Evolutionary conservation across 345 rosid species (phyloP), one percentile per base, ranked within the genome.

Genomic region (Noccaea caerulescens): DNA sequence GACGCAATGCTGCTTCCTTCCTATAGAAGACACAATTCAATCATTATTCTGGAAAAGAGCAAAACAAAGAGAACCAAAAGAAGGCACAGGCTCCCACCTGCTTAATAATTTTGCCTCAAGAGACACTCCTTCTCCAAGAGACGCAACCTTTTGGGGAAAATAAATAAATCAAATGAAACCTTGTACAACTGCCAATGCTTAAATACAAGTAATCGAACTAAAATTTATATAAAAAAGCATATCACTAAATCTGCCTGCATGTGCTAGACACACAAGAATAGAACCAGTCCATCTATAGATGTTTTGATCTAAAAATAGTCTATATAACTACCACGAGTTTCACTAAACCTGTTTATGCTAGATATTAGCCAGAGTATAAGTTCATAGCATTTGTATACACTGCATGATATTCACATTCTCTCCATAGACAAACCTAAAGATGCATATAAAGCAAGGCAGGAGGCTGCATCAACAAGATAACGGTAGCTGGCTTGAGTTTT

Each of bases 101-200:
- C 84, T 91, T 81, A 94, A 76, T 76, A 89, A 69, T 84, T 91
- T 91, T 46, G 98, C 96, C 85, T 91, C 99, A 55, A 94, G 79
- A 55, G 99, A 94, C 46, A 87, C 89, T 78, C 99, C 98, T 76
- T 90, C 99, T 66, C 99, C 99, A 76, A 95, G 87, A 45, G 92
- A 82, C 52, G 98, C 98, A 78, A 92, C 99, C 99, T 94, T 75
- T 62, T n/a, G 27, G 68, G 70, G 33, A 38, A 30, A 66, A 58
- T 72, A 68, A 56, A 76, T 20, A 58, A 64, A 44, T 30, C 14
- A 66, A 77, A 61, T 63, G 61, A 64, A 63, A 64, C 62, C 71
- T 63, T 69, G 61, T 34, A 63, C 66, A 69, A 16, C 13, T 47
- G 53, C 47, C 59, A 63, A 62, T 27, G 18, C 58, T 62, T 5